Evolutionary conservation across 306 rosid genomes (phyloP).

Genomic region (Trifolium subterraneum): DNA sequence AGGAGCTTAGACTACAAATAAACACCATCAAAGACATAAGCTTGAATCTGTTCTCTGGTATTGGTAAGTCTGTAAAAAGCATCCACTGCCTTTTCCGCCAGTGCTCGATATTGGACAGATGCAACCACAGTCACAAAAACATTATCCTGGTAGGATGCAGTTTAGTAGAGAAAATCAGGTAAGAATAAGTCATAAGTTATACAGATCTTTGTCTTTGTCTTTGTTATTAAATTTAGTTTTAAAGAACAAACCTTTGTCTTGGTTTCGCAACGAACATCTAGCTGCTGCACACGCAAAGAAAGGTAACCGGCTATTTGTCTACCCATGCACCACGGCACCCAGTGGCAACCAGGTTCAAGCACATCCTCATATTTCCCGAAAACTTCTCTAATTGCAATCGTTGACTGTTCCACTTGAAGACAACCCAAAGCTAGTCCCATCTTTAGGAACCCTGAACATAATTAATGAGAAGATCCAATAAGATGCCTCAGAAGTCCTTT

Average conservation of each 20-base stretch:
- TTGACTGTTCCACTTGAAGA: slow-evolving; percentile 86
- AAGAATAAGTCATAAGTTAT: neutral
- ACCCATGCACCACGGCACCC: slow-evolving; percentile 89
- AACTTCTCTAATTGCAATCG: slow-evolving; percentile 71
- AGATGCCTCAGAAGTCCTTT: neutral
- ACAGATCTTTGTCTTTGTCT: slow-evolving; percentile 53
- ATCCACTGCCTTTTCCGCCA: slow-evolving; percentile 76
- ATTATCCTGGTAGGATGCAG: slow-evolving; percentile 64
- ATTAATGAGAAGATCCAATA: neutral
- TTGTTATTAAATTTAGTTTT: slow-evolving; percentile 24
- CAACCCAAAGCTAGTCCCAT: slow-evolving; percentile 62
- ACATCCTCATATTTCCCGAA: slow-evolving; percentile 79
- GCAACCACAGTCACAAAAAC: slow-evolving; percentile 95
- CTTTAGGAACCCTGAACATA: slow-evolving; percentile 24
- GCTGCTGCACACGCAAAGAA: slow-evolving; percentile 86
- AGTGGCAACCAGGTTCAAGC: slow-evolving; percentile 93
- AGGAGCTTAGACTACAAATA: neutral
- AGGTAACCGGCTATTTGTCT: slow-evolving; percentile 77
- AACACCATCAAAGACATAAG: slow-evolving; percentile 92
- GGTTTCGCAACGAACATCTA: slow-evolving; percentile 89
- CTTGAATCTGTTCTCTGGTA: slow-evolving; percentile 86
- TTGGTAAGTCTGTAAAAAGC: slow-evolving; percentile 91
- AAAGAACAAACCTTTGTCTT: slow-evolving; percentile 77
- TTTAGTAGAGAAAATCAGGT: slow-evolving; percentile 19
- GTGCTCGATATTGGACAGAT: slow-evolving; percentile 86